phyloP scores from a whole-genome alignment of 345 rosid genomes.

The Carallia pectinifolia region DNA sequence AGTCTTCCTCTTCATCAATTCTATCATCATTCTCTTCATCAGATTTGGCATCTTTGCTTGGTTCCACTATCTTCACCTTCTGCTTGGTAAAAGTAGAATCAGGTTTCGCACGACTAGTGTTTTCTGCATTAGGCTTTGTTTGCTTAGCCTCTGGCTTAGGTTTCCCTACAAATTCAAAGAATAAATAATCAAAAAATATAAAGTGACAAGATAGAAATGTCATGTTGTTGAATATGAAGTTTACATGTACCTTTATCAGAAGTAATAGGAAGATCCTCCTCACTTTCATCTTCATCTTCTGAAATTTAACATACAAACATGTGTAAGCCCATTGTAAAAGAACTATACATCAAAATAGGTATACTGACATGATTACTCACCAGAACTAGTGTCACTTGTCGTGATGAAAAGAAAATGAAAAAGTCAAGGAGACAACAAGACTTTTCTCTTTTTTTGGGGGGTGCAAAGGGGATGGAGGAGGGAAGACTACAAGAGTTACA shows the following conservation, averaged over 20 bases:
- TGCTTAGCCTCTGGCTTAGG: constrained; percentile 18
- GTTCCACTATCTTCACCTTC: neutral
- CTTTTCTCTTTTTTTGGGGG: too few relatives aligned
- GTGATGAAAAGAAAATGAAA: constrained; percentile 7
- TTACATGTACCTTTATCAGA: constrained; percentile 25
- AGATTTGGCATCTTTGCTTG: neutral
- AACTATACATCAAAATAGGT: neutral
- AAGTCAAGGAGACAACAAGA: constrained; percentile 32
- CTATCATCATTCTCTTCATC: neutral
- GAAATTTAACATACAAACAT: constrained; percentile 1
- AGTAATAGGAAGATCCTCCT: constrained; percentile 17
- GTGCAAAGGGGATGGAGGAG: too few relatives aligned
- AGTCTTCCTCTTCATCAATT: neutral
- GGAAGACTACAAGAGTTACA: too few relatives aligned
- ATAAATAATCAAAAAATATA: too few relatives aligned
- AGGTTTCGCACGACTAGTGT: constrained; percentile 21
- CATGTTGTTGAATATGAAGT: too few relatives aligned
- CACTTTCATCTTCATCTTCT: constrained; percentile 29
- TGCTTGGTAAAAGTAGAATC: constrained; percentile 25
- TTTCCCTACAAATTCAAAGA: constrained; percentile 26
- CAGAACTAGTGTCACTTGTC: constrained; percentile 5
- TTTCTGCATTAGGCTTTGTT: constrained; percentile 3
- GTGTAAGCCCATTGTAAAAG: neutral
- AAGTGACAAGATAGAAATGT: too few relatives aligned
- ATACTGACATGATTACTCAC: constrained; percentile 14